Conservation (phyloP, 345 rosid species). For the Syzygium aqueum region DNA sequence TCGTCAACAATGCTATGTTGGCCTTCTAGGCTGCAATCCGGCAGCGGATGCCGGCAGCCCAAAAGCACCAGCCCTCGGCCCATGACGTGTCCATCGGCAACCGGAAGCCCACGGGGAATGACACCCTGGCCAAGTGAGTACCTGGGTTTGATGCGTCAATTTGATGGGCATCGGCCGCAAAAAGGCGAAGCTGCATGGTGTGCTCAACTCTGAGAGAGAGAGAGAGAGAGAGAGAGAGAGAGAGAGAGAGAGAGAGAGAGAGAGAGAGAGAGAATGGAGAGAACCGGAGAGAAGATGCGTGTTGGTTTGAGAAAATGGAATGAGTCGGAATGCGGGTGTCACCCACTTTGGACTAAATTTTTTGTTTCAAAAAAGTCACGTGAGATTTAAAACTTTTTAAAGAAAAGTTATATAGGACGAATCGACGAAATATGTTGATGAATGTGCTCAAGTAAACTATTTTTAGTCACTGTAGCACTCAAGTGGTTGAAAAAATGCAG, state of each 20-base stretch:
- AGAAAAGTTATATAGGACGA: too few species aligned
- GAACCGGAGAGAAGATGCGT: neutral
- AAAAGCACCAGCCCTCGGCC: constrained; percentile 65
- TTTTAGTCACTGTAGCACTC: neutral
- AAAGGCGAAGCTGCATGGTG: constrained; percentile 72
- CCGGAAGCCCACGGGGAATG: constrained; percentile 74
- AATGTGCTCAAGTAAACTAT: too few species aligned
- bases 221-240: neutral
- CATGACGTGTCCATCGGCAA: constrained; percentile 59
- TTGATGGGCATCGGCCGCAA: constrained; percentile 73
- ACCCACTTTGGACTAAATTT: too few species aligned
- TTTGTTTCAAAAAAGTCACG: too few species aligned
- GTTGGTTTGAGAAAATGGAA: neutral
- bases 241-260: neutral
- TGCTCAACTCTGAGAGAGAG: constrained; percentile 27
- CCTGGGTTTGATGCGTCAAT: constrained; percentile 76
- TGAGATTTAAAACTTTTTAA: too few species aligned
- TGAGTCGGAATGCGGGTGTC: too few species aligned
- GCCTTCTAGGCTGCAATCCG: constrained; percentile 71
- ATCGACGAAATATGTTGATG: too few species aligned
- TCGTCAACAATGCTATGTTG: constrained; percentile 58
- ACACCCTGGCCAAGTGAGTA: constrained; percentile 49
- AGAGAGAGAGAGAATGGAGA: neutral
- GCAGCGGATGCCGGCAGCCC: constrained; percentile 78
- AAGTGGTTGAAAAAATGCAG: neutral